Base-by-base conservation (phyloP, 345 rosid species). In the Acer saccharum region DNA sequence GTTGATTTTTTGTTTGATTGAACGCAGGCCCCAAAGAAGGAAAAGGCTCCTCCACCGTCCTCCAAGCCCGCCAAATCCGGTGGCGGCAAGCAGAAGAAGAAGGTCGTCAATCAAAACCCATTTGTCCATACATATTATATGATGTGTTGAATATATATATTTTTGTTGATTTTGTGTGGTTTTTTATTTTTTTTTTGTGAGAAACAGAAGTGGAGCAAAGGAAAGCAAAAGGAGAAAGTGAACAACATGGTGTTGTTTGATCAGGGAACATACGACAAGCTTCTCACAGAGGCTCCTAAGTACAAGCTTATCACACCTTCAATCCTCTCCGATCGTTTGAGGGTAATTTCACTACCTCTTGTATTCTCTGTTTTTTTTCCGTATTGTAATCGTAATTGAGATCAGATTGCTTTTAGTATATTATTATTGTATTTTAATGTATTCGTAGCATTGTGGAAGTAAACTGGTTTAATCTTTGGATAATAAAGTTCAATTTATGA, bases 171-270 rank as follows among this genome's bases (percentile, higher is more conserved):
- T 10, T 27, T 17, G 10, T 17, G 60, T 32, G 14, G 14, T 46
- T 77, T 5, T 44, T 44, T n/a, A 35, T 35, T 55, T 3, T 32
- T 25, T 25, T 44, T 27, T 41, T 43, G 70, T 70, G 27, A 11
- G 54, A 50, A 73, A 84, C 87, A 91, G 93, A 92, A 92, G 88
- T 92, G 94, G 97, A 90, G 94, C 88, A 92, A 92, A 82, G 97
- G 94, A 75, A 90, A 92, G 88, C 97, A 92, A 80, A 92, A 92
- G 93, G 97, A 92, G 87, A 92, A 92, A 86, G 98, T 93, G 84
- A 93, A 93, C 91, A 93, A 93, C 88, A 90, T 90, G 98, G 96
- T 93, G 71, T 71, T 91, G 83, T 93, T 93, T 81, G 98, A 93
- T 77, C 96, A 91, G 20, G 92, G 86, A 25, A 91, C 96, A 62